Conservation (phyloP, 306 rosid genomes). For the Acacia confusa region DNA sequence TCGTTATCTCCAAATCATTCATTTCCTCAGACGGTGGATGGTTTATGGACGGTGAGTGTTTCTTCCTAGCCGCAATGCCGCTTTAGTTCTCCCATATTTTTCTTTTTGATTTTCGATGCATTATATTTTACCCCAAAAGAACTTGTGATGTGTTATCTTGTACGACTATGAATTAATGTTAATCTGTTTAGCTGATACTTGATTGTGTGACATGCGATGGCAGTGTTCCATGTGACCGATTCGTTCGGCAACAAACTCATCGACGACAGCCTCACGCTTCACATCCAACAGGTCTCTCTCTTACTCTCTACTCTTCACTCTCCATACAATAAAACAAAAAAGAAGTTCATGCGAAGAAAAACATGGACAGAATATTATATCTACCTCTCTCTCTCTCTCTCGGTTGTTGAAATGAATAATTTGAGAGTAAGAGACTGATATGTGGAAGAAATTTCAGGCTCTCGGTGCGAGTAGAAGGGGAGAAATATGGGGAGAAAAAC, state of each 20-base stretch:
- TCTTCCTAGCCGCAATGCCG: not conserved
- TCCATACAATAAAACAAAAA: not conserved
- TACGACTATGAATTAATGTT: not conserved
- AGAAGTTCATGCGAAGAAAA: not conserved
- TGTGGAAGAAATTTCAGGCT: constrained; percentile 44
- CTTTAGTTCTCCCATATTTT: not conserved
- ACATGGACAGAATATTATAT: not conserved
- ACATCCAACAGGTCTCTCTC: constrained; percentile 64
- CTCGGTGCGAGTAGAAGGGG: constrained; percentile 55
- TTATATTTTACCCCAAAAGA: no score
- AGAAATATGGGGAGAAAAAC: constrained; percentile 31
- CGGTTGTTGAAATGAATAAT: not conserved
- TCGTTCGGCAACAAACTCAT: constrained; percentile 77
- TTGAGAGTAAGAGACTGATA: not conserved
- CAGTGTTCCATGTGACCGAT: constrained; percentile 93
- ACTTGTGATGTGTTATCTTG: no score
- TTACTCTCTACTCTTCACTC: not conserved
- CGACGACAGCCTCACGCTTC: constrained; percentile 64
- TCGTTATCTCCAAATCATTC: constrained; percentile 85
- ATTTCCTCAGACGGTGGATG: constrained; percentile 97
- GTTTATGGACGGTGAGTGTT: constrained; percentile 87
- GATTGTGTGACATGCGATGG: constrained; percentile 37
- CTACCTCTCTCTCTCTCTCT: no score
- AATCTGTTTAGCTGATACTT: constrained; percentile 10
- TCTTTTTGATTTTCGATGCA: not conserved